phyloP scores from a whole-genome alignment of 352 stramenopile genomes.

The Globisporangium uncinulatum region DNA sequence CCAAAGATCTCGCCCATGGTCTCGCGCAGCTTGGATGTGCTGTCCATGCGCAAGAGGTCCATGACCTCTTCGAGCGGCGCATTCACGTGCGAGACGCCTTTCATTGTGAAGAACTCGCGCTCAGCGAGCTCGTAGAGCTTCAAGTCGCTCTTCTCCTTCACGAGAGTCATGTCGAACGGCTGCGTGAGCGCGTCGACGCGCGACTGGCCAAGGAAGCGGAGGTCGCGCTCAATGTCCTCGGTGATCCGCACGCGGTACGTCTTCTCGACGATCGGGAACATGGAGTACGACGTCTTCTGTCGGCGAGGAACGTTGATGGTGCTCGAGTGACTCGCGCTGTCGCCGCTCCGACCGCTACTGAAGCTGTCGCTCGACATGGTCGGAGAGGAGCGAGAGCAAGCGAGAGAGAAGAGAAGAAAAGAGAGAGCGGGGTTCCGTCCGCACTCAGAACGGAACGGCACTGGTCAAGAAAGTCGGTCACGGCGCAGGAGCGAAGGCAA shows the following conservation, averaged over 20 bases:
- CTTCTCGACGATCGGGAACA: conserved; percentile 85
- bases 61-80: conserved; percentile 77
- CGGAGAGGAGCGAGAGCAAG: not conserved
- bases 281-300: conserved; percentile 40
- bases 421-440: not conserved
- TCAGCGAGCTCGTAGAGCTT: conserved; percentile 76
- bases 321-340: conserved; percentile 6
- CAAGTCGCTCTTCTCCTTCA: conserved; percentile 66
- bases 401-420: not conserved
- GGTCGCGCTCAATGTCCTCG: conserved; percentile 76
- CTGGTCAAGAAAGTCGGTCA: not conserved
- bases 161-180: conserved; percentile 69
- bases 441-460: too few relatives aligned
- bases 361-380: conserved; percentile 19
- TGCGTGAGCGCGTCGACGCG: conserved; percentile 75
- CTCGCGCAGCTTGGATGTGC: conserved; percentile 55
- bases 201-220: conserved; percentile 80
- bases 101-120: conserved; percentile 87
- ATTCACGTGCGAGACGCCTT: conserved; percentile 63
- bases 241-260: conserved; percentile 74
- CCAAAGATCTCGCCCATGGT: conserved; percentile 82
- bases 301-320: conserved; percentile 1
- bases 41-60: conserved; percentile 72
- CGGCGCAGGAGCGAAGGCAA: not conserved
- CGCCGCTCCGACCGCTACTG: conserved; percentile 19